A percentile compares a stretch with the other conserved stretches of the same genome.
Conservation (phyloP, 495 filamentous ascomycete species). For the Paragyromitra xinjiangensis region DNA sequence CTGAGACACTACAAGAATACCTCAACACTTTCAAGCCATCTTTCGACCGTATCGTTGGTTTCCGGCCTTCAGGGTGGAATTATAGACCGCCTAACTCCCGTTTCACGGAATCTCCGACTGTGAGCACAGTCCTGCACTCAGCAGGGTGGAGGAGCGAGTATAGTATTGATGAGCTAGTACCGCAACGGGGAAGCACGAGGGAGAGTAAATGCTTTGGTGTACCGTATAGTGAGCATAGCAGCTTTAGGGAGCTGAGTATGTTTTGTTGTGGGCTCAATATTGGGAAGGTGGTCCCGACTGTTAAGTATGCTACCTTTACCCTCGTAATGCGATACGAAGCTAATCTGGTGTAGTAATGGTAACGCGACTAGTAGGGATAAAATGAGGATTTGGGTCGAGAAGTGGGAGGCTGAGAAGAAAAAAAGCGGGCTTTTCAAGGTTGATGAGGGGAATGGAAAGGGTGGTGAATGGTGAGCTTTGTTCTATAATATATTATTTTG, state of each 20-base stretch:
- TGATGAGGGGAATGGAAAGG: slow-evolving; percentile 50
- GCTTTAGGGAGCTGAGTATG: slow-evolving; percentile 90
- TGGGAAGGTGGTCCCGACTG: slow-evolving; percentile 88
- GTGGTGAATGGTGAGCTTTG: slow-evolving; percentile 20
- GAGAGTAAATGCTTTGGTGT: slow-evolving; percentile 86
- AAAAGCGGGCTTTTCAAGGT: slow-evolving; percentile 77
- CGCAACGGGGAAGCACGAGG: slow-evolving; percentile 79
- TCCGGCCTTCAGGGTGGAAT: slow-evolving; percentile 91
- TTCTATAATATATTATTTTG: neutral
- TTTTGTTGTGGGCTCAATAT: slow-evolving; percentile 89
- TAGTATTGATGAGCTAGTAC: slow-evolving; percentile 69
- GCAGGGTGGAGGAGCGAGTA: slow-evolving; percentile 77
- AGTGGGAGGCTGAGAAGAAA: slow-evolving; percentile 85
- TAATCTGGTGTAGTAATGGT: slow-evolving; percentile 63
- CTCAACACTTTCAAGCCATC: slow-evolving; percentile 76
- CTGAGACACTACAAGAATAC: slow-evolving; percentile 88
- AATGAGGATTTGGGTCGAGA: slow-evolving; percentile 93
- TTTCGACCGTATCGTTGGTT: slow-evolving; percentile 88
- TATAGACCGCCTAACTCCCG: slow-evolving; percentile 76
- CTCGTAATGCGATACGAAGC: neutral
- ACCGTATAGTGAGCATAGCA: slow-evolving; percentile 94
- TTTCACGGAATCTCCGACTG: slow-evolving; percentile 70
- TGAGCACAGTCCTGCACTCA: slow-evolving; percentile 75
- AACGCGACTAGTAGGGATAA: slow-evolving; percentile 68
- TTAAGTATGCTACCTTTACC: slow-evolving; percentile 65